phyloP scores from a whole-genome alignment of 176 grass and related monocot genomes.

The Musa acuminata region DNA sequence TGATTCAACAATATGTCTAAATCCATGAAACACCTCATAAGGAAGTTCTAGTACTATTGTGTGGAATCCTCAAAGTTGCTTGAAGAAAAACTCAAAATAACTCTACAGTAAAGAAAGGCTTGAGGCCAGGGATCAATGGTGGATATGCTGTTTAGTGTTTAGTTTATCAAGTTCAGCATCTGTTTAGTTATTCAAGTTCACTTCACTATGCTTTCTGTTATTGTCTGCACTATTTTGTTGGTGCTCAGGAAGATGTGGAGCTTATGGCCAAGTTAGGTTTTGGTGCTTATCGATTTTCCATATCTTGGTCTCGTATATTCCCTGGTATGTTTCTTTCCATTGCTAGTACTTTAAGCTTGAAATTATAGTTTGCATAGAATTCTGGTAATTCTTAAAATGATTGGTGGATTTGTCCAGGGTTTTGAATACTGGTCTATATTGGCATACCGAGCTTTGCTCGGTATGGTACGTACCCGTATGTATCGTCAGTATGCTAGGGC shows the following conservation, averaged over 20 bases:
- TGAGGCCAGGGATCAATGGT: neutral
- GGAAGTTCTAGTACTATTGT: no score
- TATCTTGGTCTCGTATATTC: constrained; percentile 94
- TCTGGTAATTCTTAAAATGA: no score
- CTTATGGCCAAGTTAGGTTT: constrained; percentile 85
- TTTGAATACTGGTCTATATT: no score
- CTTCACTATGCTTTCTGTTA: neutral
- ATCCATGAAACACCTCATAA: neutral
- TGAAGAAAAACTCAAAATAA: neutral
- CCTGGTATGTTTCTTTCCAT: constrained; percentile 39
- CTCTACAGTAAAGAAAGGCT: neutral
- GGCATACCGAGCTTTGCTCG: no score
- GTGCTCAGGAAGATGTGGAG: constrained; percentile 84
- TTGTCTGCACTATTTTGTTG: neutral
- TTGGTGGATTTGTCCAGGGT: no score
- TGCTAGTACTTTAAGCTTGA: neutral
- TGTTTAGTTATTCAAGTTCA: neutral
- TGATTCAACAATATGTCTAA: neutral
- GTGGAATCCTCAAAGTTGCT: neutral
- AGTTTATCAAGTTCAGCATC: no score
- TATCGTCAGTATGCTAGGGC: no score
- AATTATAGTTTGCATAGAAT: neutral
- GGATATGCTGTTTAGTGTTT: neutral
- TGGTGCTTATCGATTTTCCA: constrained; percentile 86
- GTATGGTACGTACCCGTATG: no score